phyloP scores from a whole-genome alignment of 1,284 basidiomycete species.

The Tetrapyrgos nigripes region DNA sequence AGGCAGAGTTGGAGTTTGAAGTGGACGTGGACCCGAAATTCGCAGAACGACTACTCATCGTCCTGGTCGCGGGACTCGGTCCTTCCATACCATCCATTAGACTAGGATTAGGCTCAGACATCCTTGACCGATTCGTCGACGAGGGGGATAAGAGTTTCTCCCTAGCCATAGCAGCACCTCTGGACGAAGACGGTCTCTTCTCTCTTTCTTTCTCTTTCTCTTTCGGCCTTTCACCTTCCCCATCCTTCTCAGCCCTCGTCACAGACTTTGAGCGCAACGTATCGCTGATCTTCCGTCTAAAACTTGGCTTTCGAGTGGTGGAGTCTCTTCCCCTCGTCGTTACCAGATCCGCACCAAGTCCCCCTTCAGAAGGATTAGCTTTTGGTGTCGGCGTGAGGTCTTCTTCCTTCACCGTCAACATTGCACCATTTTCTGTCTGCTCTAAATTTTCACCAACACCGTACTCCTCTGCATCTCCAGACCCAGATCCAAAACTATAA shows the following conservation, averaged over 20 bases:
- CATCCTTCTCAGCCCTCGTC: not conserved
- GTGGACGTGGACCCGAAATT: too few relatives aligned
- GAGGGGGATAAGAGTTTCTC: not conserved
- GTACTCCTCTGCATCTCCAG: too few relatives aligned
- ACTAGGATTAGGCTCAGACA: not conserved
- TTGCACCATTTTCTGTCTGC: too few relatives aligned
- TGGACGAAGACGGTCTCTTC: constrained; percentile 10
- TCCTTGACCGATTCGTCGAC: constrained; percentile 3
- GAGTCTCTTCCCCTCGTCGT: not conserved
- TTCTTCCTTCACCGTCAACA: too few relatives aligned
- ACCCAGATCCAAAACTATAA: too few relatives aligned
- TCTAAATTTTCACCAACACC: too few relatives aligned
- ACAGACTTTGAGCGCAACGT: constrained; percentile 37
- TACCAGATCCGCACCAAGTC: not conserved
- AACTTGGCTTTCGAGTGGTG: constrained; percentile 45
- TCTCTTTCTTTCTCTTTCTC: not conserved
- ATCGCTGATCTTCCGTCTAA: constrained; percentile 53
- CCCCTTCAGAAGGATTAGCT: too few relatives aligned
- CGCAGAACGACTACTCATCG: not conserved
- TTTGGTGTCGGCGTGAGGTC: too few relatives aligned
- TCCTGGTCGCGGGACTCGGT: constrained; percentile 11
- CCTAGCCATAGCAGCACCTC: not conserved
- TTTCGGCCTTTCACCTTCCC: not conserved
- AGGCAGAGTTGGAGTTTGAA: constrained; percentile 17
- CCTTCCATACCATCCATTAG: not conserved